Evolutionary conservation across 2,329 filamentous ascomycete genomes (phyloP).

Genomic region (Xylaria sp.): DNA sequence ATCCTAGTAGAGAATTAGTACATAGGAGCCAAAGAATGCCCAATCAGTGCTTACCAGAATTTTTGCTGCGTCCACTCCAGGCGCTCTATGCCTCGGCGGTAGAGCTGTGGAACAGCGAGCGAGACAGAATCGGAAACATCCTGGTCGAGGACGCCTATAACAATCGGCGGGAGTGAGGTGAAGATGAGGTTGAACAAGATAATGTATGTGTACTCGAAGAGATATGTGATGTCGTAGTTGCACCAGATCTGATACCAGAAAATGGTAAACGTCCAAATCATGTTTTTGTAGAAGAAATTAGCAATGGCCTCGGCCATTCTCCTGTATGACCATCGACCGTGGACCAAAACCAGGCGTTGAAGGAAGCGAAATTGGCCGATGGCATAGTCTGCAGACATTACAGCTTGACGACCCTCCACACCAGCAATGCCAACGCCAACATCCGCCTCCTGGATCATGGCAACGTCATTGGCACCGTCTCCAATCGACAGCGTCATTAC

Average conservation of each 20-base stretch:
- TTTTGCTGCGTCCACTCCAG: conserved; percentile 96
- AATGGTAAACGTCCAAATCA: conserved; percentile 95
- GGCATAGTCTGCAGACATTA: conserved; percentile 96
- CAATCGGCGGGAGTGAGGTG: conserved; percentile 91
- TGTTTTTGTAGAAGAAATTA: conserved; percentile 99
- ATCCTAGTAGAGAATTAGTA: conserved; percentile 63
- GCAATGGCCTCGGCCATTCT: conserved; percentile 92
- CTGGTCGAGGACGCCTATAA: conserved; percentile 97
- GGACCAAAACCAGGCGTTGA: conserved; percentile 85
- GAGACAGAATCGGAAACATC: conserved; percentile 96
- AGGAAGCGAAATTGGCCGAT: conserved; percentile 95
- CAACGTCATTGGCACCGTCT: conserved; percentile 94
- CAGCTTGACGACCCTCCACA: conserved; percentile 90
- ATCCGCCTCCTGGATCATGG: conserved; percentile 97
- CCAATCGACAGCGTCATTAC: conserved; percentile 96
- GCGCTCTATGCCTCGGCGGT: conserved; percentile 93
- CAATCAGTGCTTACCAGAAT: conserved; percentile 79
- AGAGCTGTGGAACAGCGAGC: conserved; percentile 92
- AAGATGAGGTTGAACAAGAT: conserved; percentile 96
- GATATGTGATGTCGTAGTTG: conserved; percentile 95
- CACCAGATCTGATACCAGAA: conserved; percentile 98
- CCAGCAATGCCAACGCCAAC: conserved; percentile 97
- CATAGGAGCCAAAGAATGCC: background rate
- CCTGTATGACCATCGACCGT: conserved; percentile 96
- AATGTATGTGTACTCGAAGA: conserved; percentile 98